Evolutionary conservation across 768 basidiomycete species (phyloP).

Genomic region (Suillus fuscotomentosus): DNA sequence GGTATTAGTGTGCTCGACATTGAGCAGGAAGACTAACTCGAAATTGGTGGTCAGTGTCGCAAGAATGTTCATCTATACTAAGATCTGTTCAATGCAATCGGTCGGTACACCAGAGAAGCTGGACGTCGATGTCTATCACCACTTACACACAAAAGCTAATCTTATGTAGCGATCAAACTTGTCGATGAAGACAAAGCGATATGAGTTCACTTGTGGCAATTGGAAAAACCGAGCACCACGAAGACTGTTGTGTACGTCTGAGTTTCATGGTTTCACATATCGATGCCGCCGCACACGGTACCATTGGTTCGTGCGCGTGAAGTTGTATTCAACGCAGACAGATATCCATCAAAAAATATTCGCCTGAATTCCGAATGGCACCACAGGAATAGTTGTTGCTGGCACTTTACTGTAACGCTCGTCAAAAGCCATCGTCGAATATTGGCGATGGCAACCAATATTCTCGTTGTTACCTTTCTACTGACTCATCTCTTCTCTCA

Average conservation of each 20-base stretch:
- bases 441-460: no score
- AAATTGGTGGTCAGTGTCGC: not conserved
- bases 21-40: constrained; percentile 1
- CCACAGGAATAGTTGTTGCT: not conserved
- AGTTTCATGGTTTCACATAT: not conserved
- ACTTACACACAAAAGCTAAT: not conserved
- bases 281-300: not conserved
- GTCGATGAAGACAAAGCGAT: not conserved
- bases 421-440: no score
- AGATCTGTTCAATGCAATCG: not conserved
- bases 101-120: not conserved
- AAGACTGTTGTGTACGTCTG: not conserved
- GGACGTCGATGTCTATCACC: not conserved
- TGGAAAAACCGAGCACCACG: not conserved
- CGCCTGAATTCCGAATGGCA: not conserved
- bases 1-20: not conserved
- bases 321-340: not conserved
- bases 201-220: not conserved
- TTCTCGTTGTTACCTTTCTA: no score
- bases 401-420: not conserved
- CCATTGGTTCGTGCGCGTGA: not conserved
- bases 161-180: not conserved
- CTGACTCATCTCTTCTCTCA: no score
- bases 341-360: not conserved
- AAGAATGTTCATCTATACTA: not conserved